Percentiles rank a stretch among this genome's conserved stretches.
These are phyloP conservation scores for Yamadazyma tumulicola DNA, from an alignment of 805 yeast genomes.

Conservation along the genomic window DNA sequence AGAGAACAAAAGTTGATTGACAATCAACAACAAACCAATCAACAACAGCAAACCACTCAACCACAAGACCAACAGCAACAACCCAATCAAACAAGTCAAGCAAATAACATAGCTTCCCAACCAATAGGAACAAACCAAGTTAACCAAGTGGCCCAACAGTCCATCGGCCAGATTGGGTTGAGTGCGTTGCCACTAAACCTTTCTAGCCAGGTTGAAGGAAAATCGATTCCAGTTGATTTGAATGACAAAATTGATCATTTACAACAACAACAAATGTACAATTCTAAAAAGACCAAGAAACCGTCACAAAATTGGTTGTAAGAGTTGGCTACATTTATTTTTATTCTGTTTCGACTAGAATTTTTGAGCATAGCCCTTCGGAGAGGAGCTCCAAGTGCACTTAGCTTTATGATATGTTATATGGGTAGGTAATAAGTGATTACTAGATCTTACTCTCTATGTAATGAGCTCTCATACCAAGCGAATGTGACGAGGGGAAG, in stretches of 20 bases:
- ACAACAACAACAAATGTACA: conserved; percentile 12
- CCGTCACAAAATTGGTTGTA: conserved; percentile 15
- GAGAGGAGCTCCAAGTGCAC: too few species aligned
- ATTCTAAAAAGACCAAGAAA: conserved; percentile 7
- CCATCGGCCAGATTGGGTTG: conserved; percentile 11
- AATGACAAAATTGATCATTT: conserved; percentile 12
- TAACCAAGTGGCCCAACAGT: conserved; percentile 16
- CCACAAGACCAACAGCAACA: conserved; percentile 15
- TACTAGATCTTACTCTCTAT: too few species aligned
- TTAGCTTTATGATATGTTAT: too few species aligned
- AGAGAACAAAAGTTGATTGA: conserved; percentile 37
- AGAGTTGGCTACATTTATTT: too few species aligned
- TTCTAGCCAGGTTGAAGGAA: conserved; percentile 18
- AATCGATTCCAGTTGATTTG: conserved; percentile 1
- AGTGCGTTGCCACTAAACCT: conserved; percentile 16
- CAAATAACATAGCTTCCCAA: conserved; percentile 11
- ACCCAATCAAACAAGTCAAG: conserved; percentile 10
- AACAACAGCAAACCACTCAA: conserved; percentile 13
- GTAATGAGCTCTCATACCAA: too few species aligned
- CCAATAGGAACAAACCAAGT: too few species aligned
- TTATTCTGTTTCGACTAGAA: too few species aligned
- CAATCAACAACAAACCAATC: conserved; percentile 24
- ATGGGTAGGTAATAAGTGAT: too few species aligned
- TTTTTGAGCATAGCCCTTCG: too few species aligned
- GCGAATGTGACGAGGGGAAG: too few species aligned